phyloP scores from a whole-genome alignment of 306 rosid species.

The Rosa chinensis region DNA sequence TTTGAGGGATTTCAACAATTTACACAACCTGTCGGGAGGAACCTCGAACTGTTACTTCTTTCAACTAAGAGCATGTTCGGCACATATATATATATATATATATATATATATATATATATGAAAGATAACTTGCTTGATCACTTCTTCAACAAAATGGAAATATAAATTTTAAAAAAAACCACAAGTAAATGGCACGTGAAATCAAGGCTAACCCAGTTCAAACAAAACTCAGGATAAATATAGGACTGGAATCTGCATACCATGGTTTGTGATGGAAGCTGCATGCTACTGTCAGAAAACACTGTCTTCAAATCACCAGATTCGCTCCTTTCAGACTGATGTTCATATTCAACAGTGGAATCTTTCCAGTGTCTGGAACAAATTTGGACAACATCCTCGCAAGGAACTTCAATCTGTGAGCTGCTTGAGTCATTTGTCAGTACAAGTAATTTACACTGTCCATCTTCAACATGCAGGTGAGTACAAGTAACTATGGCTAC shows the following conservation, averaged over 20 bases:
- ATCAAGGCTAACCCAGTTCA: neutral
- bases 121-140: neutral
- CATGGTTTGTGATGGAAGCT: conserved; percentile 38
- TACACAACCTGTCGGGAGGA: neutral
- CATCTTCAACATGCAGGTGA: conserved; percentile 34
- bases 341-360: conserved; percentile 47
- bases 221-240: neutral
- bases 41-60: neutral
- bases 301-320: conserved; percentile 39
- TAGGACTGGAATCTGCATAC: conserved; percentile 37
- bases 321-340: conserved; percentile 32
- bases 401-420: conserved; percentile 69
- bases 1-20: neutral
- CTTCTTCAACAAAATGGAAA: neutral
- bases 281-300: conserved; percentile 36
- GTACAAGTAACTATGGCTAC: conserved; percentile 69
- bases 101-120: neutral
- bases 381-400: conserved; percentile 52
- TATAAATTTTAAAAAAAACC: neutral
- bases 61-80: neutral
- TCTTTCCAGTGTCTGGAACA: conserved; percentile 56
- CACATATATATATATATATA: too few relatives aligned
- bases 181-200: neutral
- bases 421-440: conserved; percentile 74
- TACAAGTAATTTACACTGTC: conserved; percentile 59